These are phyloP conservation scores for Aquilaria sinensis DNA, from an alignment of 345 rosid genomes.

Conservation along the genomic window DNA sequence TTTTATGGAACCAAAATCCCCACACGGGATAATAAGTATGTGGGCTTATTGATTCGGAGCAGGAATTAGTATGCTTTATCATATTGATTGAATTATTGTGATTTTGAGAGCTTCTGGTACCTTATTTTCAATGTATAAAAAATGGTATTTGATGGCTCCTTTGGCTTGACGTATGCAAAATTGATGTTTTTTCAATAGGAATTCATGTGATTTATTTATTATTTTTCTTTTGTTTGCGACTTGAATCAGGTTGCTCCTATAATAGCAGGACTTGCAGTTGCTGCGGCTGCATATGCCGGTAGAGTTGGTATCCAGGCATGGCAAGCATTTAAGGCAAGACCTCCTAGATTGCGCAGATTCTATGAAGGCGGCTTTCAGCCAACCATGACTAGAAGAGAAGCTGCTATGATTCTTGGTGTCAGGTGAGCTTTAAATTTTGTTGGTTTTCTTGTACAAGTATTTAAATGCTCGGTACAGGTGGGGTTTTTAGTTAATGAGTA, in stretches of 20 bases:
- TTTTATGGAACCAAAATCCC: no score
- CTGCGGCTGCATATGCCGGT: constrained; percentile 83
- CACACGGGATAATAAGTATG: no score
- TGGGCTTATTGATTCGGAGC: no score
- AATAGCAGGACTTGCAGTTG: constrained; percentile 65
- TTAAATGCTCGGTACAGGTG: no score
- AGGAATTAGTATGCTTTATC: no score
- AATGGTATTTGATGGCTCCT: no score
- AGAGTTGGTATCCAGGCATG: constrained; percentile 75
- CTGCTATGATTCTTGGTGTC: constrained; percentile 82
- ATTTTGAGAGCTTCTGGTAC: no score
- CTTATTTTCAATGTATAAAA: not conserved
- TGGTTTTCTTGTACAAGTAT: no score
- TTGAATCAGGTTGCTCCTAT: constrained; percentile 58
- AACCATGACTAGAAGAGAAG: constrained; percentile 70
- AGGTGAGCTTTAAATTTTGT: constrained; percentile 32
- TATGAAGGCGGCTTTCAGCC: constrained; percentile 88
- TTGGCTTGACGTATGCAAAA: no score
- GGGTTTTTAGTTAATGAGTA: no score
- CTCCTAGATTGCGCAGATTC: constrained; percentile 53
- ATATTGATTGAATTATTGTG: no score
- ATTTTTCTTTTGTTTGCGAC: not conserved
- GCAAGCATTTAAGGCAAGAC: constrained; percentile 76
- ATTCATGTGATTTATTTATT: not conserved
- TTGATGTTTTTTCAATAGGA: no score